Percentiles rank a stretch among this genome's conserved stretches.
Evolutionary conservation across 2,329 filamentous ascomycete species (phyloP).

Genomic region (Akanthomyces lecanii): DNA sequence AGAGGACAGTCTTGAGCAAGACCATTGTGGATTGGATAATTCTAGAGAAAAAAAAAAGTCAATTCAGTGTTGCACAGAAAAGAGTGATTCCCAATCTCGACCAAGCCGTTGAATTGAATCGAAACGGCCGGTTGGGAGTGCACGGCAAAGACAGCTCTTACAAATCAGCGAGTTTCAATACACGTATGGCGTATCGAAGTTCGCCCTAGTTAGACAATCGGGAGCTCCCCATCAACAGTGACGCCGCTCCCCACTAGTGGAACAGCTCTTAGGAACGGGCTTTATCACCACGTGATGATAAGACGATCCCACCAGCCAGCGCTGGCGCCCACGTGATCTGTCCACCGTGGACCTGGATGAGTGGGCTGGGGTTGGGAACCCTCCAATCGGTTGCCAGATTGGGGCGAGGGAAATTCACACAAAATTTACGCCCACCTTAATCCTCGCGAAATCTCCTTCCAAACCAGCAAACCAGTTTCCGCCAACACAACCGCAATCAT

Average conservation of each 20-base stretch:
- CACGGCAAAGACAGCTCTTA: slow-evolving; percentile 2
- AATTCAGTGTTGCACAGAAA: background rate
- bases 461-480: slow-evolving; percentile 25
- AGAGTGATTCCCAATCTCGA: background rate
- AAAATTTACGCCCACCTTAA: slow-evolving; percentile 36
- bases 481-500: slow-evolving; percentile 44
- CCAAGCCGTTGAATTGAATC: background rate
- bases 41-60: slow-evolving; percentile 5
- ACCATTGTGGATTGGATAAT: slow-evolving; percentile 42
- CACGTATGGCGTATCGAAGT: slow-evolving; percentile 15
- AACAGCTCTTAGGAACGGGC: background rate
- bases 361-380: slow-evolving; percentile 35
- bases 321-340: slow-evolving; percentile 21
- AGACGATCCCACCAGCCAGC: background rate
- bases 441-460: slow-evolving; percentile 33
- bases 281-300: slow-evolving; percentile 24
- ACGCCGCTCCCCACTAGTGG: background rate
- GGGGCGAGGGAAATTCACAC: slow-evolving; percentile 33
- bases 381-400: slow-evolving; percentile 32
- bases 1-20: slow-evolving; percentile 56
- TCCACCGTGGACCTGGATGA: slow-evolving; percentile 3
- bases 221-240: slow-evolving; percentile 7
- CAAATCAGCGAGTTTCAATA: slow-evolving; percentile 9
- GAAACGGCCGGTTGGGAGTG: background rate
- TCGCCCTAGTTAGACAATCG: slow-evolving; percentile 1